Conservation (phyloP, 1,139 yeast species). For the Saccharomyces hybrid region DNA sequence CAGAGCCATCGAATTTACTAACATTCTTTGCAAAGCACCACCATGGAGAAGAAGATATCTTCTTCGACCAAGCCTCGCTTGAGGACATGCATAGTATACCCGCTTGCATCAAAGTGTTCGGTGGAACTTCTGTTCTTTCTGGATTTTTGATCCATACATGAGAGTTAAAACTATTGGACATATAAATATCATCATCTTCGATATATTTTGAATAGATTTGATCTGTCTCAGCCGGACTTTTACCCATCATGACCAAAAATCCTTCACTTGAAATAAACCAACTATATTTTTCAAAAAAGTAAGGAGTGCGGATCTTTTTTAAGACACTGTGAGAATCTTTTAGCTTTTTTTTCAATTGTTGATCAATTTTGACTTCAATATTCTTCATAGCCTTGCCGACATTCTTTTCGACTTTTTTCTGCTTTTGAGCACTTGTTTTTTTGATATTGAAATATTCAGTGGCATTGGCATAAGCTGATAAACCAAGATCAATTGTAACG, state of each 20-base stretch:
- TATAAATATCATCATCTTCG: slow-evolving; percentile 60
- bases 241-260: slow-evolving; percentile 77
- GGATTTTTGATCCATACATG: slow-evolving; percentile 80
- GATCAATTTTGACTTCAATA: slow-evolving; percentile 71
- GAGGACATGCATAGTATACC: slow-evolving; percentile 78
- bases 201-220: slow-evolving; percentile 74
- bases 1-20: slow-evolving; percentile 54
- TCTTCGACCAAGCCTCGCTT: slow-evolving; percentile 84
- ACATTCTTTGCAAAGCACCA: slow-evolving; percentile 59
- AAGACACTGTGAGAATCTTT: slow-evolving; percentile 58
- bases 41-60: slow-evolving; percentile 78
- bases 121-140: slow-evolving; percentile 46
- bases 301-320: slow-evolving; percentile 60
- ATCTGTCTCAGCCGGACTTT: slow-evolving; percentile 79
- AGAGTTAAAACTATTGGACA: slow-evolving; percentile 66
- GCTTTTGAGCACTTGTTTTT: slow-evolving; percentile 70
- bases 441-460: slow-evolving; percentile 75
- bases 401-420: slow-evolving; percentile 70
- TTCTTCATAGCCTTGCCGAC: slow-evolving; percentile 74
- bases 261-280: slow-evolving; percentile 93
- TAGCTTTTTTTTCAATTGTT: slow-evolving; percentile 60
- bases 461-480: slow-evolving; percentile 87
- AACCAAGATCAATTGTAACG: slow-evolving; percentile 58
- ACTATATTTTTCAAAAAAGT: slow-evolving; percentile 87
- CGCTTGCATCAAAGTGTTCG: slow-evolving; percentile 82